phyloP scores from a whole-genome alignment of 2,329 filamentous ascomycete species.

The Aspergillus jensenii region DNA sequence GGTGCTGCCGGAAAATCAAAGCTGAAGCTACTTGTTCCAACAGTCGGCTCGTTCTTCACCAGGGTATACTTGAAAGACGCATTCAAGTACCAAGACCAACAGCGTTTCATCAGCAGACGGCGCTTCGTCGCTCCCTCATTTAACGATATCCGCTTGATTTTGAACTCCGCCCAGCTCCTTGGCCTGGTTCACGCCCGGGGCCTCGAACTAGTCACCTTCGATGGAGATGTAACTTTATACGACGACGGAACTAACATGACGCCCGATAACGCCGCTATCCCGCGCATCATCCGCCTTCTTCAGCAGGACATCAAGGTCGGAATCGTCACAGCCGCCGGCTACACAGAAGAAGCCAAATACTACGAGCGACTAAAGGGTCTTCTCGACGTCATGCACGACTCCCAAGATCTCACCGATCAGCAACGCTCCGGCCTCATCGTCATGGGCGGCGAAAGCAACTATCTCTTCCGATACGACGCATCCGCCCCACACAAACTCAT shows the following conservation, averaged over 20 bases:
- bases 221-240: conserved; percentile 96
- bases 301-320: conserved; percentile 78
- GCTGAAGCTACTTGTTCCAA: conserved; percentile 85
- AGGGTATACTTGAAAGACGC: conserved; percentile 81
- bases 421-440: conserved; percentile 81
- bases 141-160: conserved; percentile 88
- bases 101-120: conserved; percentile 82
- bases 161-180: conserved; percentile 95
- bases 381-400: conserved; percentile 71
- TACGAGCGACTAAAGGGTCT: conserved; percentile 84
- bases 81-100: conserved; percentile 84
- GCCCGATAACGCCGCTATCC: conserved; percentile 73
- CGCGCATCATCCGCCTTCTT: conserved; percentile 68
- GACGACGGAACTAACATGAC: conserved; percentile 81
- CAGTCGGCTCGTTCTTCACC: conserved; percentile 92
- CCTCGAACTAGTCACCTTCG: conserved; percentile 87
- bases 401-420: conserved; percentile 57
- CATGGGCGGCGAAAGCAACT: conserved; percentile 95
- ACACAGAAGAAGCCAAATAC: conserved; percentile 83
- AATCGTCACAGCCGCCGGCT: conserved; percentile 95
- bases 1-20: conserved; percentile 74
- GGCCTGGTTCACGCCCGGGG: conserved; percentile 73
- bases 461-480: conserved; percentile 77
- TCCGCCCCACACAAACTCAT: conserved; percentile 65
- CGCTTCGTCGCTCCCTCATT: conserved; percentile 95